Percentiles rank a stretch among this genome's conserved stretches.
phyloP scores from a whole-genome alignment of 2,329 filamentous ascomycete genomes.

The Teratosphaeria viscida region DNA sequence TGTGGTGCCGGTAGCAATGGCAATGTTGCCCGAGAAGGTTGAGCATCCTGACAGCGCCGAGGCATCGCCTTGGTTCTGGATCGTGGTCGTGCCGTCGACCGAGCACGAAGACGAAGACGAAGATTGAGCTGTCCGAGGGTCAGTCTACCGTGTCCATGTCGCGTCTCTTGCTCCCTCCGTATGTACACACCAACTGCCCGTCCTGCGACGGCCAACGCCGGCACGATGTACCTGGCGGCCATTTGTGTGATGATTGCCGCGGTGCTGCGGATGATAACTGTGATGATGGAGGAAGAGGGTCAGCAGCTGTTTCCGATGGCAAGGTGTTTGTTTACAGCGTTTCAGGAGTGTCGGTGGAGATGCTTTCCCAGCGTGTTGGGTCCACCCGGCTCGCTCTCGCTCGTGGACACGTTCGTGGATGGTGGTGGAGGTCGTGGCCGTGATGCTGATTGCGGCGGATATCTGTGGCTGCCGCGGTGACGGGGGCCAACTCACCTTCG shows the following conservation, averaged over 20 bases:
- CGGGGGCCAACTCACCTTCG: constrained; percentile 5
- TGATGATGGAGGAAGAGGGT: neutral
- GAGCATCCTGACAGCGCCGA: constrained; percentile 51
- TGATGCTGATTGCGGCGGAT: neutral
- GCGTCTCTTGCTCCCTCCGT: neutral
- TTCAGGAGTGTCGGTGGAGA: neutral
- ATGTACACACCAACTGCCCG: constrained; percentile 39
- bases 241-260: constrained; percentile 26
- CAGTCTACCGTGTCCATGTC: neutral
- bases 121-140: constrained; percentile 13
- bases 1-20: constrained; percentile 47
- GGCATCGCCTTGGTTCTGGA: constrained; percentile 52
- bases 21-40: constrained; percentile 59
- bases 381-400: neutral
- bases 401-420: neutral
- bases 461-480: neutral
- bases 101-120: constrained; percentile 6
- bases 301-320: neutral
- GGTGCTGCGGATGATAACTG: constrained; percentile 4
- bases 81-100: constrained; percentile 40
- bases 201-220: constrained; percentile 45
- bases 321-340: neutral
- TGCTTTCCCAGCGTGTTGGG: neutral
- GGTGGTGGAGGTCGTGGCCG: neutral
- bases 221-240: constrained; percentile 46